These are phyloP conservation scores for Apiospora hydei DNA, from an alignment of 2,329 filamentous ascomycete genomes.

Conservation along the genomic window DNA sequence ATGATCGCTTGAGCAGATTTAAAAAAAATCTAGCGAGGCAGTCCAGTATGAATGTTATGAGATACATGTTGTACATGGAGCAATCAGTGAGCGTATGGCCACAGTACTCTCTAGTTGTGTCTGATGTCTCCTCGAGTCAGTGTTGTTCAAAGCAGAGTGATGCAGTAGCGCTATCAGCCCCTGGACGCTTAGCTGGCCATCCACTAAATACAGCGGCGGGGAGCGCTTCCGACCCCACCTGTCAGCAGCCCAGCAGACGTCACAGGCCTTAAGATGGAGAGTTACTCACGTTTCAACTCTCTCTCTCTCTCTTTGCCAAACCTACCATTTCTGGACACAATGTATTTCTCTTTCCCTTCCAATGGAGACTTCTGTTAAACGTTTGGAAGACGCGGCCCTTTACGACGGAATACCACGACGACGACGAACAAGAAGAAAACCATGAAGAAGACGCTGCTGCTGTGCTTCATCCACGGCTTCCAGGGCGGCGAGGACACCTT, in stretches of 20 bases:
- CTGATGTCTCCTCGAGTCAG: not conserved
- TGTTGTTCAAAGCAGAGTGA: not conserved
- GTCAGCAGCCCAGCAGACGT: slow-evolving; percentile 1
- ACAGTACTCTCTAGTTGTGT: not conserved
- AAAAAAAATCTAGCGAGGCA: not conserved
- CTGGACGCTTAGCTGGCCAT: not conserved
- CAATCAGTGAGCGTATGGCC: too few species aligned
- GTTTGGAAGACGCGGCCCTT: not conserved
- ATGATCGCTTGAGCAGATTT: not conserved
- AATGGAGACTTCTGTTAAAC: not conserved
- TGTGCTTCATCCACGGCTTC: slow-evolving; percentile 91
- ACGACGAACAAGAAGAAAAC: slow-evolving; percentile 27
- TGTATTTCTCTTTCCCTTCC: not conserved
- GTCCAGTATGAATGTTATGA: not conserved
- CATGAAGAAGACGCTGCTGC: slow-evolving; percentile 79
- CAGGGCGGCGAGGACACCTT: slow-evolving; percentile 86
- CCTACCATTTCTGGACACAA: not conserved
- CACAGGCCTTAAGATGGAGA: not conserved
- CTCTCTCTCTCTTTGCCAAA: not conserved
- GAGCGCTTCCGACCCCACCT: not conserved
- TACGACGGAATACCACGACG: slow-evolving; percentile 34
- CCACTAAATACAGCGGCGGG: not conserved
- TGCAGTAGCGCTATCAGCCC: not conserved
- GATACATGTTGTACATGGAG: not conserved
- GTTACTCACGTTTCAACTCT: slow-evolving; percentile 5